Percentiles rank a stretch among this genome's conserved stretches.
Conservation (phyloP, 2,329 filamentous ascomycete genomes). For the Aspergillus ochraceoroseus region DNA sequence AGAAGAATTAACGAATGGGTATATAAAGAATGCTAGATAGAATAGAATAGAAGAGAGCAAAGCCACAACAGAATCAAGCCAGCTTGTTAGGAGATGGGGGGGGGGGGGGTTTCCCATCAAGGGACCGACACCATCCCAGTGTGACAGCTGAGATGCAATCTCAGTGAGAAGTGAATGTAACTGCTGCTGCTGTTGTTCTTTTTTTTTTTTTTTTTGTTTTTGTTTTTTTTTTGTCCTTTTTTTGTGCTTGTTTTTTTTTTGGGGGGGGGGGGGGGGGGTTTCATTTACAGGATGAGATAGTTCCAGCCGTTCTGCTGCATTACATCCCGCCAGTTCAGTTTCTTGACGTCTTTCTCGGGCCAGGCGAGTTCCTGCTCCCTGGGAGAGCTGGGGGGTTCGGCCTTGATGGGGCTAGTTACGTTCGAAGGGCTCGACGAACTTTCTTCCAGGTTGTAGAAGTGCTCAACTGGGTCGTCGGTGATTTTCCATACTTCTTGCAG, state of each 20-base stretch:
- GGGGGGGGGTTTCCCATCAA: no score
- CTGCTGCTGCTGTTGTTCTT: no score
- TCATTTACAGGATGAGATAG: slow-evolving; percentile 72
- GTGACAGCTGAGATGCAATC: slow-evolving; percentile 18
- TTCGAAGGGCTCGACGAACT: slow-evolving; percentile 9
- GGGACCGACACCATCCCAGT: slow-evolving; percentile 16
- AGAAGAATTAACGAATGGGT: slow-evolving; percentile 6
- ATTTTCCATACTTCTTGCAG: slow-evolving; percentile 75
- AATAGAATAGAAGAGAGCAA: slow-evolving; percentile 4
- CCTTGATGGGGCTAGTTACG: slow-evolving; percentile 18
- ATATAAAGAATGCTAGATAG: slow-evolving; percentile 10
- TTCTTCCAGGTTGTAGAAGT: slow-evolving; percentile 12
- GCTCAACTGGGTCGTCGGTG: slow-evolving; percentile 56
- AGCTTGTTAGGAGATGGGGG: slow-evolving; percentile 18
- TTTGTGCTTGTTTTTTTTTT: no score
- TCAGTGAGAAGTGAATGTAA: slow-evolving; percentile 11
- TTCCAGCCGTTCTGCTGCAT: slow-evolving; percentile 92
- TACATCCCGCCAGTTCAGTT: slow-evolving; percentile 86
- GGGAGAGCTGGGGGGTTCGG: slow-evolving; percentile 21
- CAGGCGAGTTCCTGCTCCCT: slow-evolving; percentile 9
- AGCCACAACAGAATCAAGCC: slow-evolving; percentile 17
- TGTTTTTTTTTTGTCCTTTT: no score
- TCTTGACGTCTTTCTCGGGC: slow-evolving; percentile 23
- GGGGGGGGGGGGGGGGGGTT: no score
- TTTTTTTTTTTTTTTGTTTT: no score